Conservation (phyloP, 768 basidiomycete species). For the Vishniacozyma victoriae region DNA sequence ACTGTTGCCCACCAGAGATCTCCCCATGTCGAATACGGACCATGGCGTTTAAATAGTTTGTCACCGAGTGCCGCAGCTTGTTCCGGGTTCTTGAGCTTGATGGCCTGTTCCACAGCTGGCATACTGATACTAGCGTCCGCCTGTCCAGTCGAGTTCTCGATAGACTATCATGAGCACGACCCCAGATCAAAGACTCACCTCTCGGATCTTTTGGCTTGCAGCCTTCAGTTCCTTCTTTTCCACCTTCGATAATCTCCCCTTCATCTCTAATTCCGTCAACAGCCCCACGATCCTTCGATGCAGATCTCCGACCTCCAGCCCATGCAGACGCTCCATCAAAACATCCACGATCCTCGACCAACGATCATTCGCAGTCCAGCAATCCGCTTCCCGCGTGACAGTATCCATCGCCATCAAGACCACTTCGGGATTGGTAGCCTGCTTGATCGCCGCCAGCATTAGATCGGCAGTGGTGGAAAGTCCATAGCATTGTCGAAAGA, state of each 20-base stretch:
- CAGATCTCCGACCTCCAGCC: conserved; percentile 5
- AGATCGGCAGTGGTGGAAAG: conserved; percentile 32
- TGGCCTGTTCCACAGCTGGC: conserved; percentile 3
- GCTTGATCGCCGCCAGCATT: conserved; percentile 15
- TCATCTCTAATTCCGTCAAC: conserved; percentile 16
- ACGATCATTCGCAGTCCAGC: conserved; percentile 39
- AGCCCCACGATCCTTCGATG: conserved; percentile 12
- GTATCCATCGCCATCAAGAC: conserved; percentile 29
- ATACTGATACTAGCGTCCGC: conserved; percentile 10
- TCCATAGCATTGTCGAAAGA: conserved; percentile 21
- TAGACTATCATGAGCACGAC: too few relatives aligned
- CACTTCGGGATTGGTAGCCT: conserved; percentile 22
- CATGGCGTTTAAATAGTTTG: conserved; percentile 18
- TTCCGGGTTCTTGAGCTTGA: conserved; percentile 3
- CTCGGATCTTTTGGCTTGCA: conserved; percentile 8
- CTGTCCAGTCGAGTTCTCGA: background rate
- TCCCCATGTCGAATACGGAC: conserved; percentile 18
- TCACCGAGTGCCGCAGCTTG: conserved; percentile 2
- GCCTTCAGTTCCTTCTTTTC: conserved; percentile 22
- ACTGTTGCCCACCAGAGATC: conserved; percentile 17
- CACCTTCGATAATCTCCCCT: conserved; percentile 17
- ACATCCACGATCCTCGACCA: conserved; percentile 27
- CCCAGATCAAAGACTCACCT: conserved; percentile 4
- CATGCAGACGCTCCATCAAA: conserved; percentile 20
- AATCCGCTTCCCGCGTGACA: conserved; percentile 27